phyloP scores from a whole-genome alignment of 345 rosid species.

The Diplotaxis tenuifolia region DNA sequence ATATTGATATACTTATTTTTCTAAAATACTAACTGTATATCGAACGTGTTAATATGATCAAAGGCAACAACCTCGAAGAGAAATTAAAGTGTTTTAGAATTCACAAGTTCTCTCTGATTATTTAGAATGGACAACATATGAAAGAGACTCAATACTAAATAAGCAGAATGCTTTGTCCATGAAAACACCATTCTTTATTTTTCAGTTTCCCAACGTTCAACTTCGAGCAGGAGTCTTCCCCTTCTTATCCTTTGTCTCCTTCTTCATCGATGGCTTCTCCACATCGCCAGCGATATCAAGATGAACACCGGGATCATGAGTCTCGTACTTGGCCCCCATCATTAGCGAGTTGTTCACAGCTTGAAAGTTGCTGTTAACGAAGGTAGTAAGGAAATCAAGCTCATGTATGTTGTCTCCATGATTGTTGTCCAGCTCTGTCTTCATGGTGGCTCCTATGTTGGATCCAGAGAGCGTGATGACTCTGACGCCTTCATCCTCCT shows the following conservation, averaged over 20 bases:
- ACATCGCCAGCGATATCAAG: constrained; percentile 53
- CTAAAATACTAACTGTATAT: neutral
- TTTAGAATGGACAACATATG: constrained; percentile 18
- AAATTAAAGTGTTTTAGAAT: constrained; percentile 19
- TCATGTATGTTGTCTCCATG: constrained; percentile 29
- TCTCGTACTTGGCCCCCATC: constrained; percentile 57
- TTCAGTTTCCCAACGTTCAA: constrained; percentile 16
- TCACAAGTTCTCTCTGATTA: constrained; percentile 30
- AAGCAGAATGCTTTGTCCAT: neutral
- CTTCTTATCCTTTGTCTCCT: constrained; percentile 16
- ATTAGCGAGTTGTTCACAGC: constrained; percentile 87
- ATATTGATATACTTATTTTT: constrained; percentile 10
- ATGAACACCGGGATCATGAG: constrained; percentile 89
- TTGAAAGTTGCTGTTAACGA: constrained; percentile 83
- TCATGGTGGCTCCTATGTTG: constrained; percentile 77
- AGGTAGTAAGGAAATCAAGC: constrained; percentile 49
- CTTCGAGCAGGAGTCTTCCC: constrained; percentile 23
- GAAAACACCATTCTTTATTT: constrained; percentile 17
- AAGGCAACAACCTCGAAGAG: constrained; percentile 21
- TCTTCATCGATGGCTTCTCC: constrained; percentile 35
- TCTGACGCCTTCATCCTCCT: constrained; percentile 43
- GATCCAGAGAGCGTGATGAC: constrained; percentile 76
- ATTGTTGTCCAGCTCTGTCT: constrained; percentile 57
- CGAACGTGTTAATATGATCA: neutral
- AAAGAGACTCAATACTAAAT: neutral